phyloP scores from a whole-genome alignment of 2,329 filamentous ascomycete genomes.

The Botrytis elliptica region DNA sequence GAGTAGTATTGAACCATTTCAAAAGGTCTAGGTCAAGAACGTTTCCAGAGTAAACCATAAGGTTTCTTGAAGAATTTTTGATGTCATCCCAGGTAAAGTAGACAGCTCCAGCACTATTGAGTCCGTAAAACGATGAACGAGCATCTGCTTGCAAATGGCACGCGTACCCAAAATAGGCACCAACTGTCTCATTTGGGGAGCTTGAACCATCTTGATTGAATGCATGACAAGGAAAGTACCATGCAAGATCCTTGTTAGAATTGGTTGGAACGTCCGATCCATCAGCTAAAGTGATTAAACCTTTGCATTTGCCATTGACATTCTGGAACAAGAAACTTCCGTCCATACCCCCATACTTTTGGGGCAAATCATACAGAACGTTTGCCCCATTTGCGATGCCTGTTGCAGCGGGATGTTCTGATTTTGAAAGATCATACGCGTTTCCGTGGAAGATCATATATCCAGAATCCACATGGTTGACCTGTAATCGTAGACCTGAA shows the following conservation, averaged over 20 bases:
- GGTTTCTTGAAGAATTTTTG: slow-evolving; percentile 81
- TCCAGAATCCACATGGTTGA: slow-evolving; percentile 76
- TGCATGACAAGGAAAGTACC: slow-evolving; percentile 93
- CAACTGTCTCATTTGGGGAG: slow-evolving; percentile 68
- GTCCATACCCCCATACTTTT: slow-evolving; percentile 82
- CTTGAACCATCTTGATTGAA: slow-evolving; percentile 93
- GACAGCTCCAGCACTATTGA: slow-evolving; percentile 75
- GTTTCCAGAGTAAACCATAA: slow-evolving; percentile 91
- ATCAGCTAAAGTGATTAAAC: slow-evolving; percentile 69
- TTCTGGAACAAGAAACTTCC: slow-evolving; percentile 98
- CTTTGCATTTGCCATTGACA: slow-evolving; percentile 96
- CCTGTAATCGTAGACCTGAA: slow-evolving; percentile 67
- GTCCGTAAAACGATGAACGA: slow-evolving; percentile 72
- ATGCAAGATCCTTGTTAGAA: slow-evolving; percentile 70
- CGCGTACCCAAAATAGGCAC: slow-evolving; percentile 78
- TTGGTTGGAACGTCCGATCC: slow-evolving; percentile 80
- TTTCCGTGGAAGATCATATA: slow-evolving; percentile 97
- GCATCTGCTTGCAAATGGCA: slow-evolving; percentile 77
- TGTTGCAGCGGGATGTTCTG: slow-evolving; percentile 74
- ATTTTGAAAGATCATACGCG: slow-evolving; percentile 79
- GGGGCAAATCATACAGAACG: slow-evolving; percentile 80
- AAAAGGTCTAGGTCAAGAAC: slow-evolving; percentile 89
- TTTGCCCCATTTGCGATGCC: slow-evolving; percentile 75
- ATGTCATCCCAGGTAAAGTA: slow-evolving; percentile 97
- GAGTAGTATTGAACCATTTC: slow-evolving; percentile 80